Base-by-base conservation (phyloP, 176 grass and related monocot species). In the Zizania latifolia region DNA sequence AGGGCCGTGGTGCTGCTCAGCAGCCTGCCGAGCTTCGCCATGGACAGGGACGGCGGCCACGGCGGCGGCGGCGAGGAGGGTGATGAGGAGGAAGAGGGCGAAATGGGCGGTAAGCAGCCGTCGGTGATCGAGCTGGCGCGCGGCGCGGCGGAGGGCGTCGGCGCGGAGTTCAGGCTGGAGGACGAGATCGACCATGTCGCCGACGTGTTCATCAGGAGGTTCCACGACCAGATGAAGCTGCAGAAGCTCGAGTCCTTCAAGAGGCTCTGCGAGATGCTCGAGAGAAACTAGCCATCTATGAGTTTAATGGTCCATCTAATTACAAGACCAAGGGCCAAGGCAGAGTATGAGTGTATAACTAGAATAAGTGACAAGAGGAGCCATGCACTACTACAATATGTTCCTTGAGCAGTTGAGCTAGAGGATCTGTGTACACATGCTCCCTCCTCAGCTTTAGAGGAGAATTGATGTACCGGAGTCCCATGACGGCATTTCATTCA, bases 171-270 rank as follows among this genome's bases (percentile, higher is more conserved):
- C 81, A 76, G 55, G 36, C 82, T 99, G 60, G 95, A 99, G 82
- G 86, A 92, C 41, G 86, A 92, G 73, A 96, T 96, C 70, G 78
- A 92, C 81, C 81, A 79, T 32, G 86, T 80, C 4, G 92, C 92
- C 8, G 95, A 94, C 76, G 84, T 86, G 6, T 94, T 92, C 89
- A 99, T 99, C 62, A 33, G 68, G 58, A 65, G 87, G 43, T 94
- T 99, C 68, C 91, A 90, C 65, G 83, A 74, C 62, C 91, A 99
- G 71, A 94, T 92, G 48, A 99, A 81, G 89, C 64, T 99, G 91
- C 95, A 94, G 82, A 99, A 94, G 86, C 84, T 99, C 38, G 95
- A 99, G 3, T 99, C 91, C 10, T 99, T 99, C 83, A 99, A 99
- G 86, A 90, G 91, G 85, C 88, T 90, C 60, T 87, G 88, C 81